phyloP scores from a whole-genome alignment of 805 yeast genomes.

The Yamadazyma philogaea region DNA sequence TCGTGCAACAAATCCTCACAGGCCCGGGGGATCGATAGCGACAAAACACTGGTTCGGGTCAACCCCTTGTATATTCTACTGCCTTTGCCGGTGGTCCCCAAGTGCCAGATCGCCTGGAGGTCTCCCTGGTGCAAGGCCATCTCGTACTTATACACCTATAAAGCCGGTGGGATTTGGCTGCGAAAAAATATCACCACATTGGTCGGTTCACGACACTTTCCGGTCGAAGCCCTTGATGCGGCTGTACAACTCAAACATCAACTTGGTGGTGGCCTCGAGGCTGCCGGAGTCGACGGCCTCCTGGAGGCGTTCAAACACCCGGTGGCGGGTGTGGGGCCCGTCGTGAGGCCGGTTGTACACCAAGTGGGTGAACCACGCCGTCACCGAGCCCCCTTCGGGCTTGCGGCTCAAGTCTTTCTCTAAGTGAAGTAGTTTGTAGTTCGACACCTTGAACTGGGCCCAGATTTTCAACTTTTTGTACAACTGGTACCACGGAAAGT shows the following conservation, averaged over 20 bases:
- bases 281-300: constrained; percentile 1
- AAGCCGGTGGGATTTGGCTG: not conserved
- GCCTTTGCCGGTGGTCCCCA: constrained; percentile 9
- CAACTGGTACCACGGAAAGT: constrained; percentile 75
- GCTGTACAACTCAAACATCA: constrained; percentile 21
- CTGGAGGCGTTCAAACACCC: constrained; percentile 1
- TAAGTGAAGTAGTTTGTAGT: constrained; percentile 46
- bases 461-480: constrained; percentile 58
- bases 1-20: constrained; percentile 24
- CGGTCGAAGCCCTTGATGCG: constrained; percentile 19
- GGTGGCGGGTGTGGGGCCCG: not conserved
- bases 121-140: constrained; percentile 5
- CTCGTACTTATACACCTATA: not conserved
- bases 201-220: constrained; percentile 15
- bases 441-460: constrained; percentile 53
- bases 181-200: not conserved
- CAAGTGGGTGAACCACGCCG: constrained; percentile 8
- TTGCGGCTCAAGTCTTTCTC: constrained; percentile 28
- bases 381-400: not conserved
- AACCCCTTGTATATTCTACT: constrained; percentile 2
- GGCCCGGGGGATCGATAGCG: constrained; percentile 36
- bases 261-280: not conserved
- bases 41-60: constrained; percentile 5
- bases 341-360: constrained; percentile 1
- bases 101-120: constrained; percentile 12